These are phyloP conservation scores for Umbelopsis sp. DNA, from an alignment of 371 early-diverging fungal genomes.

Conservation along the genomic window DNA sequence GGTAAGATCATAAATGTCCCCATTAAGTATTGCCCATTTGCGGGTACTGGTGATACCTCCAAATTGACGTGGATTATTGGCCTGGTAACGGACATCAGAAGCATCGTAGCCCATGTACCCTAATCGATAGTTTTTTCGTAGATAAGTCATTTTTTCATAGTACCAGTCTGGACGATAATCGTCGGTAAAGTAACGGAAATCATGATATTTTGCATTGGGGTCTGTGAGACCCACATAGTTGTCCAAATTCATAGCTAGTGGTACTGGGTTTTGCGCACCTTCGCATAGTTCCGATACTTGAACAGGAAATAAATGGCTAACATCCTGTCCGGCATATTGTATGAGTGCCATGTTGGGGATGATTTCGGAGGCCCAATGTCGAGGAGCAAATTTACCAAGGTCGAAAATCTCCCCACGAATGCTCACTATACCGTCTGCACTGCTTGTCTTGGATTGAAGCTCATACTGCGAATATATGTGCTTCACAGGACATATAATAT, in stretches of 20 bases:
- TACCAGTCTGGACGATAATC: constrained; percentile 51
- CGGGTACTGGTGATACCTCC: constrained; percentile 39
- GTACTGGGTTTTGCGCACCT: constrained; percentile 38
- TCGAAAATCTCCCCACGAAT: constrained; percentile 79
- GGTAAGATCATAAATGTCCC: constrained; percentile 65
- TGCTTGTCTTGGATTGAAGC: constrained; percentile 44
- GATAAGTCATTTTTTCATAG: constrained; percentile 43
- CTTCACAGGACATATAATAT: constrained; percentile 85
- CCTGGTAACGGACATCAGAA: constrained; percentile 38
- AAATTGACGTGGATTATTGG: constrained; percentile 28
- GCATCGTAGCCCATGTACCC: constrained; percentile 47
- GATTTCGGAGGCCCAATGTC: constrained; percentile 56
- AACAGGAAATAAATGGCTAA: constrained; percentile 74
- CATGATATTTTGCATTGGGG: constrained; percentile 47
- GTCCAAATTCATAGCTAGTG: constrained; percentile 44
- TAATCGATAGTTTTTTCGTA: constrained; percentile 45
- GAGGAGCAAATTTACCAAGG: constrained; percentile 66
- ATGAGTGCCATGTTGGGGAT: constrained; percentile 41
- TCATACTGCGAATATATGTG: constrained; percentile 66
- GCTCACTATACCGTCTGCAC: constrained; percentile 58
- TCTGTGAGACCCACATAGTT: constrained; percentile 45
- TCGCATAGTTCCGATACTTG: constrained; percentile 69
- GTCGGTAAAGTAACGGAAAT: constrained; percentile 44
- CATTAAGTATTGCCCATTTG: constrained; percentile 62
- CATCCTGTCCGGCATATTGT: constrained; percentile 74